Evolutionary conservation across 2,329 filamentous ascomycete species (phyloP).

Genomic region (Colletotrichum sp.): DNA sequence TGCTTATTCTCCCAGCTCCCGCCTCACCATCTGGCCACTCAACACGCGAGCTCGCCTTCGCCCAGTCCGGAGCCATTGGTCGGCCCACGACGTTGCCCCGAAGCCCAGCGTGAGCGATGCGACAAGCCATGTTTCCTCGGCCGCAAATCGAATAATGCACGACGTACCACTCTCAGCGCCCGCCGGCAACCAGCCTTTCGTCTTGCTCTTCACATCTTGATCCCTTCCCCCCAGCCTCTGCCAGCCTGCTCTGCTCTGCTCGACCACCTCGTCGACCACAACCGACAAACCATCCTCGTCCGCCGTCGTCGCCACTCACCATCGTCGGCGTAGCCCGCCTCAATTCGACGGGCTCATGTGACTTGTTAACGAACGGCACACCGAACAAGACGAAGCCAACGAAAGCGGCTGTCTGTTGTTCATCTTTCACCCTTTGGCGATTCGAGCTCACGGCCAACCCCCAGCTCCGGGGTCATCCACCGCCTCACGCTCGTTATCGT

Average conservation of each 20-base stretch:
- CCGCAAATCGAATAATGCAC: constrained; percentile 12
- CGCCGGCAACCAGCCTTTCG: not conserved
- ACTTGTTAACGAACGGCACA: not conserved
- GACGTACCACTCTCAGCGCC: not conserved
- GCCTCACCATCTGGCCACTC: not conserved
- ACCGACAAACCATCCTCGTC: not conserved
- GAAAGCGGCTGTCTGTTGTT: not conserved
- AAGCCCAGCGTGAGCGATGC: constrained; percentile 8
- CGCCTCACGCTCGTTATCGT: constrained; percentile 1
- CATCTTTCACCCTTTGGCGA: not conserved
- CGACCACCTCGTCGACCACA: not conserved
- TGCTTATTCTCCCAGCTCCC: not conserved
- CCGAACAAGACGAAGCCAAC: not conserved
- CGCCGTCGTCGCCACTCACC: not conserved
- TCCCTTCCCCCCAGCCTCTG: not conserved
- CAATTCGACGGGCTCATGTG: not conserved
- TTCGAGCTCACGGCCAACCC: not conserved
- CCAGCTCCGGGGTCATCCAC: not conserved
- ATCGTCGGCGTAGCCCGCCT: not conserved
- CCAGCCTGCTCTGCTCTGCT: not conserved
- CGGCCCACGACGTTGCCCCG: not conserved
- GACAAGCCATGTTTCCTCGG: constrained; percentile 17
- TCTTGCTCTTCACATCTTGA: not conserved
- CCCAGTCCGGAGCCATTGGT: not conserved
- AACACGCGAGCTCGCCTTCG: not conserved